Percentiles rank a stretch among this genome's conserved stretches.
These are phyloP conservation scores for Candida sojae DNA, from an alignment of 1,139 yeast species.

Conservation along the genomic window DNA sequence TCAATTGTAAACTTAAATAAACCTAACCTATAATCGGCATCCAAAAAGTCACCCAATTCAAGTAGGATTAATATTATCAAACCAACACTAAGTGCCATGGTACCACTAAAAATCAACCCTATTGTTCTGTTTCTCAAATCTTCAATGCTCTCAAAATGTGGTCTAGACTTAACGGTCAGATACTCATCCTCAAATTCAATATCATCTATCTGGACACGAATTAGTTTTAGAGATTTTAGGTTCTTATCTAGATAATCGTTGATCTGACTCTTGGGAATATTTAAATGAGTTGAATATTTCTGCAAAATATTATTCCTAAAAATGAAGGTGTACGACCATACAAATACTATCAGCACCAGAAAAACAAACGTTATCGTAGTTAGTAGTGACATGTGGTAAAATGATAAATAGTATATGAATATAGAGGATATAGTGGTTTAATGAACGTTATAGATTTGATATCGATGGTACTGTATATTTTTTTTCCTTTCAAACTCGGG, in stretches of 20 bases:
- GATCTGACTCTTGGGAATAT: constrained; percentile 22
- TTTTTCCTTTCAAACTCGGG: background rate
- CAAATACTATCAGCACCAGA: constrained; percentile 9
- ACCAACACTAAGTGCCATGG: constrained; percentile 33
- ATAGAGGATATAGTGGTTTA: background rate
- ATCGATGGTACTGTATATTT: background rate
- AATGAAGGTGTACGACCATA: constrained; percentile 24
- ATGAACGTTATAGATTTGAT: background rate
- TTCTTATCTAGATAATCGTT: constrained; percentile 20
- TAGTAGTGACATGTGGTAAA: constrained; percentile 8
- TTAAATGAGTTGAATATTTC: constrained; percentile 20
- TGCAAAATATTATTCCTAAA: constrained; percentile 29
- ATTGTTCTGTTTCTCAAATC: constrained; percentile 16
- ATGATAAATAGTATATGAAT: background rate
- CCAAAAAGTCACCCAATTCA: constrained; percentile 32
- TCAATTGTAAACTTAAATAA: constrained; percentile 36
- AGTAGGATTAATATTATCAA: constrained; percentile 39
- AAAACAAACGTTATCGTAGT: constrained; percentile 8
- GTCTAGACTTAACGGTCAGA: constrained; percentile 7
- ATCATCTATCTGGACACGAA: constrained; percentile 20
- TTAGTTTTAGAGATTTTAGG: constrained; percentile 19
- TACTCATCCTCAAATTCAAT: constrained; percentile 17
- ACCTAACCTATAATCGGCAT: constrained; percentile 22
- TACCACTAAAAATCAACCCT: constrained; percentile 30
- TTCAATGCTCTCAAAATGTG: background rate